These are phyloP conservation scores for Quercus variabilis DNA, from an alignment of 306 rosid genomes.

Conservation along the genomic window DNA sequence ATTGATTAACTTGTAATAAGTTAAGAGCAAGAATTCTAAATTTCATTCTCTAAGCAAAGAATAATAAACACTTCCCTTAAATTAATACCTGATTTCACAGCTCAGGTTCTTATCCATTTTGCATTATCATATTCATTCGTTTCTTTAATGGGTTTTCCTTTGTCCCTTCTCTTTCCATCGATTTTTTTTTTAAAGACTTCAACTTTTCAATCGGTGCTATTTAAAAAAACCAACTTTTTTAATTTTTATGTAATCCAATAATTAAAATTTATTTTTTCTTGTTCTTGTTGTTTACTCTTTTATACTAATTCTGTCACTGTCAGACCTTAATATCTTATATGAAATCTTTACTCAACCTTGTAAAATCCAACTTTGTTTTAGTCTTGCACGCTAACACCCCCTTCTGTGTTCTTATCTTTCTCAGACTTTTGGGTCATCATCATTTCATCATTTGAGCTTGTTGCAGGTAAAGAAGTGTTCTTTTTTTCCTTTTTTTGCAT, in stretches of 20 bases:
- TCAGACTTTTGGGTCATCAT: conserved; percentile 44
- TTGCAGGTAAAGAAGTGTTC: conserved; percentile 40
- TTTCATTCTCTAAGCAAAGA: conserved; percentile 15
- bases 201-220: neutral
- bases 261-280: neutral
- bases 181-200: neutral
- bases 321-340: conserved; percentile 15
- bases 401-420: conserved; percentile 34
- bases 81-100: conserved; percentile 2
- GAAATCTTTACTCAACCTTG: conserved; percentile 32
- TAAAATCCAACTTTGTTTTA: conserved; percentile 31
- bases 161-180: neutral
- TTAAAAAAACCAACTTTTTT: neutral
- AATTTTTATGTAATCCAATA: neutral
- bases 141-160: neutral
- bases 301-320: conserved; percentile 36
- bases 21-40: neutral
- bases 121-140: conserved; percentile 1
- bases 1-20: neutral
- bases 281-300: conserved; percentile 23
- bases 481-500: neutral
- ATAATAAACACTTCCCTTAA: neutral
- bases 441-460: conserved; percentile 14
- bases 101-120: conserved; percentile 32
- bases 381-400: conserved; percentile 53